phyloP scores from a whole-genome alignment of 768 basidiomycete genomes.

The Mycena latifolia region DNA sequence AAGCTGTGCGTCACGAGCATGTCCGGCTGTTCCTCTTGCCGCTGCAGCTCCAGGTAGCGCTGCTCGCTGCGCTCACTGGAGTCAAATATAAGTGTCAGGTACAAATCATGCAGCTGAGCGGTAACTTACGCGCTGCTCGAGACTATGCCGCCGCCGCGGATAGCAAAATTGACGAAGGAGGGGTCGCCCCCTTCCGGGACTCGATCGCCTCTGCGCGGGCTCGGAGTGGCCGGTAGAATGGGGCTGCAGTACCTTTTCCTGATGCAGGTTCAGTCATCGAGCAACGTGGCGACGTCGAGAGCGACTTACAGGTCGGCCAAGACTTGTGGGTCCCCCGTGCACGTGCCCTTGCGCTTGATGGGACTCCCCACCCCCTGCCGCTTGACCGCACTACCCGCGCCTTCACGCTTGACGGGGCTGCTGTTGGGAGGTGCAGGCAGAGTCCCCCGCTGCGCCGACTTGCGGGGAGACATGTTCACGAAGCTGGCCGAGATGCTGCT shows the following conservation, averaged over 20 bases:
- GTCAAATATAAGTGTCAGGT: too few relatives aligned
- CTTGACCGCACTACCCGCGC: too few relatives aligned
- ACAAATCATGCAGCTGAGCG: too few relatives aligned
- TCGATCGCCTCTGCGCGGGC: not conserved
- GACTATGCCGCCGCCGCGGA: conserved; percentile 5
- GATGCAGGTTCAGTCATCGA: too few relatives aligned
- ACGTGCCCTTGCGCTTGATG: not conserved
- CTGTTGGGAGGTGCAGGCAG: not conserved
- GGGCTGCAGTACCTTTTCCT: not conserved
- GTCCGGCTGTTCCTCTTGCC: conserved; percentile 4
- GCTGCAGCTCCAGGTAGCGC: conserved; percentile 11
- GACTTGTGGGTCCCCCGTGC: not conserved
- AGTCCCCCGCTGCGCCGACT: not conserved
- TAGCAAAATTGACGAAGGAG: conserved; percentile 1
- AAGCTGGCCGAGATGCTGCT: not conserved
- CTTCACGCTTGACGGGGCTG: too few relatives aligned
- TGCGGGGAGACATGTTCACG: not conserved
- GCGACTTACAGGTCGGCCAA: conserved; percentile 9
- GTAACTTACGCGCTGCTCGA: conserved; percentile 18
- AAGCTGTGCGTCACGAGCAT: conserved; percentile 8
- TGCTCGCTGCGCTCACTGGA: conserved; percentile 5
- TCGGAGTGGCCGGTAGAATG: not conserved
- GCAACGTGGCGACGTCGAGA: too few relatives aligned
- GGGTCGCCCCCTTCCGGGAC: not conserved
- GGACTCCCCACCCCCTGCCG: too few relatives aligned